phyloP scores from a whole-genome alignment of 2,329 filamentous ascomycete species.

The Cryphonectria parasitica region DNA sequence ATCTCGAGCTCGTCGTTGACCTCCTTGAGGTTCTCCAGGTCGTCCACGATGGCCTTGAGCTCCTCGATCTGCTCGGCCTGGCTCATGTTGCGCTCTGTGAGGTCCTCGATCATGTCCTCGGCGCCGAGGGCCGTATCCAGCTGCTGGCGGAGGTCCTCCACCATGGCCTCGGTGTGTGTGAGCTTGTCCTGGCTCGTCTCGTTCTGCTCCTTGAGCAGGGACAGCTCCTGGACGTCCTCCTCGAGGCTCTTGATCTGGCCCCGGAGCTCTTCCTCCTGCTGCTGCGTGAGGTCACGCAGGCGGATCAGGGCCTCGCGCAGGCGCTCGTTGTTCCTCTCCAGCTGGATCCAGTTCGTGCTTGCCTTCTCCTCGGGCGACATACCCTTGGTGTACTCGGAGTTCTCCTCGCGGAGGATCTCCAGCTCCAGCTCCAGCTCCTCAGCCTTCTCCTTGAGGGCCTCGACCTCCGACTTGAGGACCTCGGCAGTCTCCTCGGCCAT shows the following conservation, averaged over 20 bases:
- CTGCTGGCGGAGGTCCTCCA: constrained; percentile 87
- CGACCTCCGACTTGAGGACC: constrained; percentile 77
- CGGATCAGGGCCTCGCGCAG: constrained; percentile 83
- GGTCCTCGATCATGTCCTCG: constrained; percentile 91
- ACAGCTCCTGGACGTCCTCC: constrained; percentile 71
- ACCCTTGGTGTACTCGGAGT: constrained; percentile 78
- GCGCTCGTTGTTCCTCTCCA: constrained; percentile 88
- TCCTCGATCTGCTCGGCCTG: constrained; percentile 84
- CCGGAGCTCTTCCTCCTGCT: constrained; percentile 79
- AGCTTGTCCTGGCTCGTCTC: constrained; percentile 74
- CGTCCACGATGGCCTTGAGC: constrained; percentile 78
- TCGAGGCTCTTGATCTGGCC: constrained; percentile 76
- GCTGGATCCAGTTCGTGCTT: constrained; percentile 85
- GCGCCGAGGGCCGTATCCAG: constrained; percentile 86
- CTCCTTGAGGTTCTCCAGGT: constrained; percentile 87
- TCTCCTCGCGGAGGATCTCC: constrained; percentile 86
- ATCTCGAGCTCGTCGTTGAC: constrained; percentile 93
- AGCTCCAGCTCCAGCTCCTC: constrained; percentile 89
- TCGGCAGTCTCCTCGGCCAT: constrained; percentile 96
- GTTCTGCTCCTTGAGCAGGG: constrained; percentile 69
- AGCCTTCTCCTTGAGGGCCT: constrained; percentile 72
- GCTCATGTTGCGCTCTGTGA: constrained; percentile 84
- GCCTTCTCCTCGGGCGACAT: constrained; percentile 88
- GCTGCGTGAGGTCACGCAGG: constrained; percentile 83
- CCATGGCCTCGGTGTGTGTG: constrained; percentile 70